Evolutionary conservation across 169 alveolate species (phyloP), one percentile per base, ranked within the genome.

Genomic region (Plasmodium gonderi): DNA sequence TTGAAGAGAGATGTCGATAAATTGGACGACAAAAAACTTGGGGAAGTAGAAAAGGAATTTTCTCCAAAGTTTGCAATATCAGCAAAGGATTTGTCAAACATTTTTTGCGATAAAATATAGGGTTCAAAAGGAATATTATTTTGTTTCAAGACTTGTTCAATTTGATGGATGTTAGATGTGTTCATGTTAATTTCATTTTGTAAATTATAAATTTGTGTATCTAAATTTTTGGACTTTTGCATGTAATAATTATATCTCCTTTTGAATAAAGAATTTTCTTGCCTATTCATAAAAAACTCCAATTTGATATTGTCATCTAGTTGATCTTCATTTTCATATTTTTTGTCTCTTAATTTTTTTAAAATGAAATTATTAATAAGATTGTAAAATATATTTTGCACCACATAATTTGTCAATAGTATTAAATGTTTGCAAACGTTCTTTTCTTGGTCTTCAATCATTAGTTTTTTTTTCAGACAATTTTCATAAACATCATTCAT

Each of bases 391-490:
- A 90, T n/a, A 38, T 90, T 79, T 33, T 90, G 94, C 1, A 90
- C 91, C 0, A 90, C 54, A 79, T 90, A 78, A 29, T 90, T 90
- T 20, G 94, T 90, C 40, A 90, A 40, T 36, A 90, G 26, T 17
- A 90, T 90, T 44, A 90, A 33, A 67, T 90, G 94, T 47, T 90
- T 90, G 44, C 94, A 90, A 2, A 90, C 38, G 80, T 90, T 90
- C 54, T 90, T 90, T 12, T 90, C 94, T 1, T 33, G 42, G 12
- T 90, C 91, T 23, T 26, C 20, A 5, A 90, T 78, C 90, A 90
- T 76, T 45, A 90, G 51, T 78, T 90, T 76, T 65, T 90, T 90
- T 65, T 78, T 90, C 38, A 90, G 38, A 42, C 90, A 90, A 26
- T 65, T 79, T 65, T 90, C 83, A 17, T 64, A 90, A 3, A 90